Base-by-base conservation (phyloP, 441 rosid genomes). In the Euphorbia schlechtendalii region DNA sequence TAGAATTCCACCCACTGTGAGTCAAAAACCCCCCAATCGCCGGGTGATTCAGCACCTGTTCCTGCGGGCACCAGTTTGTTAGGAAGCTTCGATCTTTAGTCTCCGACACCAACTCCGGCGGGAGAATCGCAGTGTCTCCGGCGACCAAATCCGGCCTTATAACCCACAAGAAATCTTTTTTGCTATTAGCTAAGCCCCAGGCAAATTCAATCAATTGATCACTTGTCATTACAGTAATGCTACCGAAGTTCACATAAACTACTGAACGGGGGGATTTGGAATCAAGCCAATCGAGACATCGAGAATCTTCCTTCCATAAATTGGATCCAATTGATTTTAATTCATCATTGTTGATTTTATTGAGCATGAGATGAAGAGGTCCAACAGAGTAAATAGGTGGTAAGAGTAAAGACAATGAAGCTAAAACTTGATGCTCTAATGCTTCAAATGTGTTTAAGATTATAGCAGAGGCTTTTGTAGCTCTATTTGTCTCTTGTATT, bases 281-380 rank as follows among this genome's bases (percentile, higher is more conserved):
- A 61, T 77, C 80, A 0, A 86, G 77, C 91, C 91, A 86, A 8
- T 73, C 65, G 1, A n/a, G n/a, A n/a, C n/a, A n/a, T n/a, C n/a
- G n/a, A n/a, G n/a, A n/a, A n/a, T n/a, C n/a, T n/a, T n/a, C 88
- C 41, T 74, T 70, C 85, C 88, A 82, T 24, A 86, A 60, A 71
- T 76, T 82, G 54, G 77, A 72, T 34, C 74, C 76, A 15, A 85
- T 24, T 6, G 14, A 27, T 57, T 72, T 71, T 45, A 70, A 38
- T 3, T 65, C 72, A 0, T 56, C 13, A 18, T 79, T 65, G 1
- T 65, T 20, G 32, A 76, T 27, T 5, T 69, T 67, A 17, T 77
- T 61, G 21, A 36, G 40, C 5, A 70, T 69, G 0, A 63, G 56
- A 5, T 81, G 81, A 0, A 83, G 40, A 25, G 86, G 80, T 5